phyloP scores from a whole-genome alignment of 106 monocot species.

The Dendrobium catenatum region DNA sequence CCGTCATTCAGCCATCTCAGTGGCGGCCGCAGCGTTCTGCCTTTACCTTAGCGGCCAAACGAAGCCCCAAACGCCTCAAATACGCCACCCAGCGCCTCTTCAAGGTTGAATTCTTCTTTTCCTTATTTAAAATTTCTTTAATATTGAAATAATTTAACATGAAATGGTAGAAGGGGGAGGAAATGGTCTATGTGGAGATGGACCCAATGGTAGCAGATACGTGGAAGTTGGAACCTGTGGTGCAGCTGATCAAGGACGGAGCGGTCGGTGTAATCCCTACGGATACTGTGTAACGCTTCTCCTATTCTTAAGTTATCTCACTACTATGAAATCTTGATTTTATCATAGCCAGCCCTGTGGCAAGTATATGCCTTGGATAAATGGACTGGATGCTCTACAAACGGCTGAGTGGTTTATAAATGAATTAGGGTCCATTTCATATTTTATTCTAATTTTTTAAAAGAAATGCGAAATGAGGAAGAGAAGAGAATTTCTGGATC shows the following conservation, averaged over 20 bases:
- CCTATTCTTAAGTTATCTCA: background rate
- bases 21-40: slow-evolving; percentile 3
- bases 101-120: slow-evolving; percentile 34
- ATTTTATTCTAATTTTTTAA: too few species aligned
- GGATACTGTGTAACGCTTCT: slow-evolving; percentile 74
- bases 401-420: too few species aligned
- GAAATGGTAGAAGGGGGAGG: slow-evolving; percentile 38
- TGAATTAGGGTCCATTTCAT: too few species aligned
- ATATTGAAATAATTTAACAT: background rate
- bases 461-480: too few species aligned
- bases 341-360: too few species aligned
- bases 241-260: slow-evolving; percentile 68
- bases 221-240: slow-evolving; percentile 87
- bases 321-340: background rate
- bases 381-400: too few species aligned
- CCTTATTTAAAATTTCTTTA: background rate
- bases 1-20: background rate
- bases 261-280: slow-evolving; percentile 90
- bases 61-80: slow-evolving; percentile 84
- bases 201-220: slow-evolving; percentile 51
- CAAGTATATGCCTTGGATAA: too few species aligned
- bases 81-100: slow-evolving; percentile 60
- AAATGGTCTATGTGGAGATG: slow-evolving; percentile 76
- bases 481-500: too few species aligned
- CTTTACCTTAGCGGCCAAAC: slow-evolving; percentile 35